Base-by-base conservation (phyloP, 2,329 filamentous ascomycete genomes). In the Chalara sp. region DNA sequence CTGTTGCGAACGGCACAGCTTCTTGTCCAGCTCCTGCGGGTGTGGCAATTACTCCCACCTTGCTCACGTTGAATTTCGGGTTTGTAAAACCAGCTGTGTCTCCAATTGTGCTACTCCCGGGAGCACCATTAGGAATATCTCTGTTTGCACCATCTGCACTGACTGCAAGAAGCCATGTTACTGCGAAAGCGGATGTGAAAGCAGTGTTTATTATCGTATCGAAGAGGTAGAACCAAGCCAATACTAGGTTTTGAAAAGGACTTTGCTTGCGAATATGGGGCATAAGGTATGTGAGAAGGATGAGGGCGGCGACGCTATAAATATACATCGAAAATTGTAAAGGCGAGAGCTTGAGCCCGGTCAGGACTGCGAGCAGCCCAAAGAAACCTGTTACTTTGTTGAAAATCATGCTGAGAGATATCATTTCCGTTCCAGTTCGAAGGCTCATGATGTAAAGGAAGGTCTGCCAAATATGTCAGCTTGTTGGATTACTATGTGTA, bases 381-480 rank as follows among this genome's bases (percentile, higher is more conserved):
- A 95, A 96, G 59, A 96, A 76, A 52, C 90, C 91, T 46, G 89
- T 92, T 59, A 91, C 81, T 70, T 96, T 96, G 77, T 96, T 96
- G 72, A 96, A 84, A 50, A 95, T 77, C 57, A 95, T 80, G 8
- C 87, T 83, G 55, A 93, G 76, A 5, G 87, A 84, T 62, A 96
- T 89, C 63, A 96, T 79, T 61, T 93, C 89, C 44, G 88, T 85
- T 59, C 89, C 91, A 33, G 88, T 92, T 62, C 89, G 87, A 49
- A 96, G 82, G 65, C 87, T 88, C 74, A 96, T 86, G 63, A 90
- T 75, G 66, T 88, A 89, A 58, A 96, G 80, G 67, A 96, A 92
- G 44, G 82, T 85, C 90, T 96, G 43, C 41, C 8, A n/a, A 37
- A n/a, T n/a, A 37, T 37, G 35, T 37, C n/a, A 37, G 35, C 21